Evolutionary conservation across 805 yeast species (phyloP).

Genomic region (Metschnikowia colocasiae): DNA sequence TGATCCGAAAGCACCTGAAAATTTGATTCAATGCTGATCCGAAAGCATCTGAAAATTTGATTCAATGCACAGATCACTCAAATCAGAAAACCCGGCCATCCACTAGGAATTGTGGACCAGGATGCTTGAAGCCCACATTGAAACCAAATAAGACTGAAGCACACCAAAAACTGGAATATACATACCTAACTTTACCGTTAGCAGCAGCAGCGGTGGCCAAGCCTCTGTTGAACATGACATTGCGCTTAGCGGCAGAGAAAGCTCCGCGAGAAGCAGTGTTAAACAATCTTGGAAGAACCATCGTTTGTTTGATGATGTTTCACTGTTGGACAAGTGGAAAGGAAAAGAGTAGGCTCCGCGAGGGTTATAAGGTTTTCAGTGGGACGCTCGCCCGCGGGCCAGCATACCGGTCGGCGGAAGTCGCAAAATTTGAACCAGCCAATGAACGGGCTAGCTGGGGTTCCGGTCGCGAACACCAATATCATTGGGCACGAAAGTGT

Average conservation of each 20-base stretch:
- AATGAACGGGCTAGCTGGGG: constrained; percentile 22
- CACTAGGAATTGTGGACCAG: not conserved
- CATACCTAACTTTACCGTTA: constrained; percentile 86
- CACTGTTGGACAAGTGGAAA: constrained; percentile 18
- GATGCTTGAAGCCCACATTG: not conserved
- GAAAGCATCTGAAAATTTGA: too few species aligned
- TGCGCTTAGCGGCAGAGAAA: constrained; percentile 83
- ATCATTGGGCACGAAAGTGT: constrained; percentile 25
- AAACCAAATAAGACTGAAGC: not conserved
- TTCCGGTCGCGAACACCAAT: constrained; percentile 22
- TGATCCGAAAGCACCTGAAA: too few species aligned
- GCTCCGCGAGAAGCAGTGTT: constrained; percentile 73
- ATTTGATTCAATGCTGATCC: too few species aligned
- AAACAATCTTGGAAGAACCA: constrained; percentile 57
- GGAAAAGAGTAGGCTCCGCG: constrained; percentile 14
- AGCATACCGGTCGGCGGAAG: constrained; percentile 21
- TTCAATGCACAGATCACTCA: not conserved
- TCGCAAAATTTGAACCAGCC: constrained; percentile 16
- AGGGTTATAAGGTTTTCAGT: constrained; percentile 19
- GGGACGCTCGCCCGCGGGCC: constrained; percentile 18
- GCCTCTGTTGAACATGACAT: constrained; percentile 68
- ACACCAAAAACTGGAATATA: constrained; percentile 21
- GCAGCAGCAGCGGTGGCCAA: constrained; percentile 73
- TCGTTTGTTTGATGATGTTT: constrained; percentile 27
- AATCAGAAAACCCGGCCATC: not conserved